These are phyloP conservation scores for Torulaspora gathmanii DNA, from an alignment of 805 yeast species.

Conservation along the genomic window DNA sequence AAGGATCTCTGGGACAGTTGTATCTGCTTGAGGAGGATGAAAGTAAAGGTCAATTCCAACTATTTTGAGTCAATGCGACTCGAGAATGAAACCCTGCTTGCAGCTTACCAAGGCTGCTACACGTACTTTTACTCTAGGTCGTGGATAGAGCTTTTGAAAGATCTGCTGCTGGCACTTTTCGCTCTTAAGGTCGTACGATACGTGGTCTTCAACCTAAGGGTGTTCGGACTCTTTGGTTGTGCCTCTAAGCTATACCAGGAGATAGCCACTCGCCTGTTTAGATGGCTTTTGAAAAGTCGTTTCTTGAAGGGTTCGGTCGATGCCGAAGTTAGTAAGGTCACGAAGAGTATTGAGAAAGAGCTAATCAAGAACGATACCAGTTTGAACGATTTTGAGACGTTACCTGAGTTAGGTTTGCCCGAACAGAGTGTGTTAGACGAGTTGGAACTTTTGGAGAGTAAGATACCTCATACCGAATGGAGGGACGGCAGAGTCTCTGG, in stretches of 20 bases:
- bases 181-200: conserved; percentile 9
- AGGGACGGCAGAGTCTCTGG: conserved; percentile 83
- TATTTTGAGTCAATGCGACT: background rate
- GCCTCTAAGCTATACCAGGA: conserved; percentile 15
- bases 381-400: conserved; percentile 40
- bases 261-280: conserved; percentile 29
- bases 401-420: conserved; percentile 61
- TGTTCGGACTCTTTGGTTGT: conserved; percentile 41
- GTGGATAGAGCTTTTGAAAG: conserved; percentile 20
- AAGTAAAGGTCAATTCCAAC: background rate
- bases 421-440: conserved; percentile 45
- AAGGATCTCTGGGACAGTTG: background rate
- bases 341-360: conserved; percentile 48
- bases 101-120: background rate
- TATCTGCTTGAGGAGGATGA: background rate
- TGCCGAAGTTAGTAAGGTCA: conserved; percentile 49
- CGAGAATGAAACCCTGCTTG: background rate
- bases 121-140: conserved; percentile 7
- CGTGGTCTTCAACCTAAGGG: conserved; percentile 24
- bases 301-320: conserved; percentile 53
- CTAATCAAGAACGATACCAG: conserved; percentile 52
- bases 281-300: conserved; percentile 44
- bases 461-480: conserved; percentile 71
- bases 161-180: conserved; percentile 23
- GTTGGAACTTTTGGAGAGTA: conserved; percentile 44